These are phyloP conservation scores for Leptographium lundbergii DNA, from an alignment of 2,329 filamentous ascomycete genomes.

Conservation along the genomic window DNA sequence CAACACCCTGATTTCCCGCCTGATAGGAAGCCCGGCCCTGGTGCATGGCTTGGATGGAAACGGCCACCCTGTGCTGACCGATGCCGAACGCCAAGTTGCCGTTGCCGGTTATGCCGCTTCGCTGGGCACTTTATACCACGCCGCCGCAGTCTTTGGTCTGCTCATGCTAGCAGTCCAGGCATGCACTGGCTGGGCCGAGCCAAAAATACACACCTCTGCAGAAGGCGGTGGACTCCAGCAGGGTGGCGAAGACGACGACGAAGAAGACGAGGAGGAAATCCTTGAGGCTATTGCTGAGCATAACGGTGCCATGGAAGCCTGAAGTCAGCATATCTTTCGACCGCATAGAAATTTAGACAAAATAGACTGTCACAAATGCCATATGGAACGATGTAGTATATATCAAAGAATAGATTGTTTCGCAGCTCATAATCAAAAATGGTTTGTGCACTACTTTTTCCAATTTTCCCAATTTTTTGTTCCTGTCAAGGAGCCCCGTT, in stretches of 20 bases:
- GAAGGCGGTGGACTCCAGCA: background rate
- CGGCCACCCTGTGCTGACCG: conserved; percentile 17
- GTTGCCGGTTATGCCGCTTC: conserved; percentile 34
- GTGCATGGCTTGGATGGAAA: conserved; percentile 28
- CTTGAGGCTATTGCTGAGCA: conserved; percentile 20
- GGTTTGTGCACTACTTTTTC: background rate
- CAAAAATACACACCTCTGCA: conserved; percentile 11
- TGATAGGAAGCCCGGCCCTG: conserved; percentile 38
- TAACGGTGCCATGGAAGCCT: conserved; percentile 20
- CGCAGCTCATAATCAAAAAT: background rate
- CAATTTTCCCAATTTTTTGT: background rate
- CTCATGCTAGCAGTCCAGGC: conserved; percentile 35
- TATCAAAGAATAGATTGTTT: background rate
- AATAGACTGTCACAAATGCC: background rate
- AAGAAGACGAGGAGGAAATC: conserved; percentile 20
- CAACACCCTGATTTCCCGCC: conserved; percentile 27
- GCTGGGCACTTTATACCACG: conserved; percentile 31
- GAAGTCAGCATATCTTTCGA: background rate
- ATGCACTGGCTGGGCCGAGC: conserved; percentile 36
- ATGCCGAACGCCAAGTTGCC: conserved; percentile 30
- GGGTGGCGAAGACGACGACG: conserved; percentile 25
- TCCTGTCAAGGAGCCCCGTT: too few species aligned
- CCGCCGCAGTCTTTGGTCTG: conserved; percentile 30
- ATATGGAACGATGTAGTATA: background rate
- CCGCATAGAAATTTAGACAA: background rate